Evolutionary conservation across 2,329 filamentous ascomycete genomes (phyloP).

Genomic region (Alternaria triticina): DNA sequence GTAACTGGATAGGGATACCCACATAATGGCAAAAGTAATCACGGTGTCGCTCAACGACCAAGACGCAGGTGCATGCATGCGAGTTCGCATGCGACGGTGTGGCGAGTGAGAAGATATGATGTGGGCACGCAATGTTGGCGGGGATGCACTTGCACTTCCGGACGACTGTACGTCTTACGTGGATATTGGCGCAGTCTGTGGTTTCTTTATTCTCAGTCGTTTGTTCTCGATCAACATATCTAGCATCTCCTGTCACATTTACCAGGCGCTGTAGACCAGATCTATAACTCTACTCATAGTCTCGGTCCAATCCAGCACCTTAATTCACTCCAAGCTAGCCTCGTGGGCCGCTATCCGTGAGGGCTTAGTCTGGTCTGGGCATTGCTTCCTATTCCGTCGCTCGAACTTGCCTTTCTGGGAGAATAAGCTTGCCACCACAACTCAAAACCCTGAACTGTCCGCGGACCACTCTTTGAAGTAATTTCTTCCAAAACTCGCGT

Average conservation of each 20-base stretch:
- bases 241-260: conserved; percentile 39
- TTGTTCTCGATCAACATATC: conserved; percentile 34
- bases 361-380: conserved; percentile 23
- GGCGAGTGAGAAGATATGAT: conserved; percentile 38
- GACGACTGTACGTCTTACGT: conserved; percentile 46
- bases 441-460: not conserved
- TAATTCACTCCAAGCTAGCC: conserved; percentile 14
- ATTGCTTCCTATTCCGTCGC: conserved; percentile 23
- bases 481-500: not conserved
- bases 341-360: conserved; percentile 23
- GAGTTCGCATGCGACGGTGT: conserved; percentile 21
- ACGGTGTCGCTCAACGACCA: conserved; percentile 33
- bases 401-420: conserved; percentile 23
- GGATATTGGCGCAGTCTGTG: conserved; percentile 44
- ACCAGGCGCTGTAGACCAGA: conserved; percentile 43
- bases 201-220: conserved; percentile 29
- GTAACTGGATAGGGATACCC: conserved; percentile 48
- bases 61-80: conserved; percentile 30
- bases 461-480: not conserved
- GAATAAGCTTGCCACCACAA: conserved; percentile 17
- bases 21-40: conserved; percentile 49
- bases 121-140: conserved; percentile 39
- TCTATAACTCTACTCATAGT: conserved; percentile 30
- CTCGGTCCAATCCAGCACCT: conserved; percentile 35
- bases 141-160: conserved; percentile 34